A percentile compares a stretch with the other conserved stretches of the same genome.
These are phyloP conservation scores for Fusarium sp. DNA, from an alignment of 2,329 filamentous ascomycete genomes.

Conservation along the genomic window DNA sequence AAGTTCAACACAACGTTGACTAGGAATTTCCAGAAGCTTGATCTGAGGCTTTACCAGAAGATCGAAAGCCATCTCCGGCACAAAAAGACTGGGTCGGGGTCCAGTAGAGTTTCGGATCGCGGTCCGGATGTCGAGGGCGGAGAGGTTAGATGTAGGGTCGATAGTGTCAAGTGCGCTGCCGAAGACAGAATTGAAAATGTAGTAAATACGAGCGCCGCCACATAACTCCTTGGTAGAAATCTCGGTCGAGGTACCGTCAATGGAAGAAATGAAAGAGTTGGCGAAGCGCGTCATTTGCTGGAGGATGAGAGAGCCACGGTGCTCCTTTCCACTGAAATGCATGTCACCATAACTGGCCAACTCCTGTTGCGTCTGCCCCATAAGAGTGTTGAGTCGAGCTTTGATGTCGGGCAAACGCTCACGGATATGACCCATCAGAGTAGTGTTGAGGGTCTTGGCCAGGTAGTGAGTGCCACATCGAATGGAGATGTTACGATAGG, in stretches of 20 bases:
- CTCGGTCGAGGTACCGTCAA: constrained; percentile 97
- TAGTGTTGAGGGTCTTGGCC: constrained; percentile 93
- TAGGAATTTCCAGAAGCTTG: constrained; percentile 93
- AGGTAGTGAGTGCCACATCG: constrained; percentile 94
- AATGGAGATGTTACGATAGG: constrained; percentile 94
- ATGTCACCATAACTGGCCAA: constrained; percentile 97
- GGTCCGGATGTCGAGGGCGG: constrained; percentile 92
- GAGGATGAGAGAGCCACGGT: constrained; percentile 91
- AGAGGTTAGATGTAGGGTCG: constrained; percentile 94
- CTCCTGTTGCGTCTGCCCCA: constrained; percentile 99
- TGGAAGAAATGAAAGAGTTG: constrained; percentile 96
- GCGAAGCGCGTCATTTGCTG: constrained; percentile 99
- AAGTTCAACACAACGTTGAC: constrained; percentile 95
- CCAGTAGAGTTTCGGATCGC: constrained; percentile 98
- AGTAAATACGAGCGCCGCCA: constrained; percentile 94
- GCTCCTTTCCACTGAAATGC: constrained; percentile 96
- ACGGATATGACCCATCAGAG: constrained; percentile 94
- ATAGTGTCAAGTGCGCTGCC: constrained; percentile 96
- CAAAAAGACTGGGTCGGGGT: constrained; percentile 93
- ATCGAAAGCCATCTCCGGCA: constrained; percentile 97
- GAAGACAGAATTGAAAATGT: constrained; percentile 99
- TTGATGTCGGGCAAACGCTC: constrained; percentile 98
- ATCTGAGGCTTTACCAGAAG: constrained; percentile 98
- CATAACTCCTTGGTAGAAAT: constrained; percentile 99
- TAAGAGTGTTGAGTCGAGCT: constrained; percentile 93